Percentiles rank a stretch among this genome's conserved stretches.
Conservation (phyloP, 2,329 filamentous ascomycete genomes). For the Annulohypoxylon truncatum region DNA sequence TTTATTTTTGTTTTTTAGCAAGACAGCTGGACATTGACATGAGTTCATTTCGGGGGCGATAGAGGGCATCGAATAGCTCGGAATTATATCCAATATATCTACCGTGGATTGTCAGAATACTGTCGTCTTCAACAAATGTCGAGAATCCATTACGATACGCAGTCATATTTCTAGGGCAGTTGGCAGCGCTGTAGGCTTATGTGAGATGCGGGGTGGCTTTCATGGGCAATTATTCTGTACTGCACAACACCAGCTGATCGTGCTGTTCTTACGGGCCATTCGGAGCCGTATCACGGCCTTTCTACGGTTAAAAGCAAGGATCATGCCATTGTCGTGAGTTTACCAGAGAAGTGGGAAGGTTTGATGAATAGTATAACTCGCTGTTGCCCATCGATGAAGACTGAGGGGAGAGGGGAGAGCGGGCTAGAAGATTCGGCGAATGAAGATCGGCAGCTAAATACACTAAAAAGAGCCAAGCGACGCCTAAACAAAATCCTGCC, state of each 20-base stretch:
- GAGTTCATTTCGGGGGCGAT: conserved; percentile 54
- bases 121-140: conserved; percentile 49
- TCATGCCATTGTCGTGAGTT: conserved; percentile 48
- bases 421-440: background rate
- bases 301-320: conserved; percentile 47
- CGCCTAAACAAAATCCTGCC: background rate
- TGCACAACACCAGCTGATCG: conserved; percentile 53
- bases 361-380: conserved; percentile 60
- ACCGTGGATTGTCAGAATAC: conserved; percentile 53
- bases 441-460: conserved; percentile 13
- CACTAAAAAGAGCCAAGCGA: background rate
- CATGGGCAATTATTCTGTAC: conserved; percentile 57
- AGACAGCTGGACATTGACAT: conserved; percentile 55
- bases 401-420: background rate
- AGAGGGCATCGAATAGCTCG: conserved; percentile 49
- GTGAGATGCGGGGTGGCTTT: conserved; percentile 53
- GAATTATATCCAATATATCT: conserved; percentile 44
- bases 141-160: conserved; percentile 49
- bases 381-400: conserved; percentile 53
- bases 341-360: conserved; percentile 44
- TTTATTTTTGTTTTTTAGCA: no score
- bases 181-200: conserved; percentile 51
- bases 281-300: conserved; percentile 51
- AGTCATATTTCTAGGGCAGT: conserved; percentile 53
- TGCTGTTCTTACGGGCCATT: conserved; percentile 54